Conservation (phyloP, 768 basidiomycete species). For the Mrakia hoshinonis region DNA sequence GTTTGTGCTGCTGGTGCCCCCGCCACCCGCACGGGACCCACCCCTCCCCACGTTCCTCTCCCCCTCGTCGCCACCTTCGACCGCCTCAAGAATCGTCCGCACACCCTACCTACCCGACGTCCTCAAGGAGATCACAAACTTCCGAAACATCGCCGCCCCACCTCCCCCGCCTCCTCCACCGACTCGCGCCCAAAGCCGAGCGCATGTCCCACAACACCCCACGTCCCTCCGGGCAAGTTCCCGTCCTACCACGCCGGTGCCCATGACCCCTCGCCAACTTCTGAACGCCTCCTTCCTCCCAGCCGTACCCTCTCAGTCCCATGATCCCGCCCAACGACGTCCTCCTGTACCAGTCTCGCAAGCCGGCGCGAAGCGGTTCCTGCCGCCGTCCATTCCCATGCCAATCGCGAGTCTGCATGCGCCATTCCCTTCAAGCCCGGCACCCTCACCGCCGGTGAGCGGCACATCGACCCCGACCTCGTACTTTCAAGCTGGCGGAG, state of each 20-base stretch:
- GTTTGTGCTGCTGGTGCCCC: constrained; percentile 59
- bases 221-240: background rate
- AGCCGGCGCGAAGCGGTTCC: background rate
- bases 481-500: background rate
- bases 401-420: background rate
- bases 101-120: constrained; percentile 18
- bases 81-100: background rate
- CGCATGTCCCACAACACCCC: background rate
- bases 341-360: constrained; percentile 2
- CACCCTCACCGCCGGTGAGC: background rate
- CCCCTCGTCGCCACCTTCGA: constrained; percentile 38
- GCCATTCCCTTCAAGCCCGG: constrained; percentile 6
- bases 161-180: constrained; percentile 24
- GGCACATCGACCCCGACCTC: background rate
- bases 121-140: constrained; percentile 7
- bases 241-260: background rate
- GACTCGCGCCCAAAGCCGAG: background rate
- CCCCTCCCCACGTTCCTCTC: constrained; percentile 18
- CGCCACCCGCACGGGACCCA: constrained; percentile 36
- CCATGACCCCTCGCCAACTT: constrained; percentile 24
- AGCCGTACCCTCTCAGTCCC: background rate
- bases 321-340: background rate
- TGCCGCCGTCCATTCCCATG: background rate
- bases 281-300: constrained; percentile 15
- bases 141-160: constrained; percentile 4